These are phyloP conservation scores for Hericium rajendrae DNA, from an alignment of 768 basidiomycete genomes.

Conservation along the genomic window DNA sequence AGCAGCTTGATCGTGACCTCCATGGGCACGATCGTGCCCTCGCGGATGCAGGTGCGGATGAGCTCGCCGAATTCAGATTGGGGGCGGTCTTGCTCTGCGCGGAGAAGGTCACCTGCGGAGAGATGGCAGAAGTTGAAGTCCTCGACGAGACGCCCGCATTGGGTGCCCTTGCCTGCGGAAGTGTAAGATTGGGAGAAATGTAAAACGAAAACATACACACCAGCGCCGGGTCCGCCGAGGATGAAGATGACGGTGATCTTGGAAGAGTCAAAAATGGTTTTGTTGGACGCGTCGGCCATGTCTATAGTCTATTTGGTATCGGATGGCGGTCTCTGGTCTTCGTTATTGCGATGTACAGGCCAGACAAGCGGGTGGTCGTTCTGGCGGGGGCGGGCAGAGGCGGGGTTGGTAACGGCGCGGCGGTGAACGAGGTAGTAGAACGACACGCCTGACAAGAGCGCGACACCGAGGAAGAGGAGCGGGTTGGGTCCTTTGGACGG, in stretches of 20 bases:
- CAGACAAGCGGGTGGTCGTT: conserved; percentile 60
- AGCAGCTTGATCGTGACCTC: conserved; percentile 94
- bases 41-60: conserved; percentile 81
- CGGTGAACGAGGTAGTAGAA: conserved; percentile 48
- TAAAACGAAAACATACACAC: conserved; percentile 28
- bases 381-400: conserved; percentile 50
- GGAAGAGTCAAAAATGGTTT: conserved; percentile 43
- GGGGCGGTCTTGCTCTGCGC: conserved; percentile 84
- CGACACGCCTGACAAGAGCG: conserved; percentile 42
- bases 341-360: conserved; percentile 33
- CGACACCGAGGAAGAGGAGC: conserved; percentile 46
- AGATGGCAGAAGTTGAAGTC: conserved; percentile 80
- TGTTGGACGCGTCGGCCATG: neutral
- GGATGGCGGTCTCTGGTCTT: conserved; percentile 11
- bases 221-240: conserved; percentile 94
- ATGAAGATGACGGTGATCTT: conserved; percentile 90
- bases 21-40: conserved; percentile 93
- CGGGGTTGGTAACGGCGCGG: conserved; percentile 49
- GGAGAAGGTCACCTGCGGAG: conserved; percentile 91
- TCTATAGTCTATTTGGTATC: conserved; percentile 3
- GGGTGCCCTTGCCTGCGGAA: conserved; percentile 84
- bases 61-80: conserved; percentile 76
- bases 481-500: conserved; percentile 45
- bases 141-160: conserved; percentile 75
- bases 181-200: conserved; percentile 4